Percentiles rank a stretch among this genome's conserved stretches.
Conservation (phyloP, 495 filamentous ascomycete species). For the Copromyces sp. region DNA sequence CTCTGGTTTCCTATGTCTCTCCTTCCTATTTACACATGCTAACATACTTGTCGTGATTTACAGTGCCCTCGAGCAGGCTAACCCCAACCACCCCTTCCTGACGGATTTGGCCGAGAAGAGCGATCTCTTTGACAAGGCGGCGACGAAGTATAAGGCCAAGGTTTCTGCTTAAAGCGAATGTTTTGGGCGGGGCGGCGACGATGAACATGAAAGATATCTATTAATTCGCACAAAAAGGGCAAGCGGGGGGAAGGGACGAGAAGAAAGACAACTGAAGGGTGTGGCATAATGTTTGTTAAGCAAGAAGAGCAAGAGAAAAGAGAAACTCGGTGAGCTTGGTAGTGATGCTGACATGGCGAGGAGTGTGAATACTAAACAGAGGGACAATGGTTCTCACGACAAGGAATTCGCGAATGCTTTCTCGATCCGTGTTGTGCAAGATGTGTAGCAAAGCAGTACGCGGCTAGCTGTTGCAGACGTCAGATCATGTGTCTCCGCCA, state of each 20-base stretch:
- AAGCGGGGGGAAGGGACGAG: background rate
- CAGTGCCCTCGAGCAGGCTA: conserved; percentile 47
- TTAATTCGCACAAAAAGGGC: background rate
- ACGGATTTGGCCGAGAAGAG: conserved; percentile 66
- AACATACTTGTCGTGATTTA: background rate
- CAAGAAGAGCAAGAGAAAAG: background rate
- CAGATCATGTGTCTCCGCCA: background rate
- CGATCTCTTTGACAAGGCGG: conserved; percentile 67
- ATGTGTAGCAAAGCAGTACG: background rate
- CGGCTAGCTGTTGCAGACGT: background rate
- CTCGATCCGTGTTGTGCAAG: background rate
- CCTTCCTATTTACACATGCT: background rate
- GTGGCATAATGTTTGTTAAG: background rate
- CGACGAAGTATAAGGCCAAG: conserved; percentile 66
- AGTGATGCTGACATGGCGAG: background rate
- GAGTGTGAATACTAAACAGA: background rate
- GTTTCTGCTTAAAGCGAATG: conserved; percentile 42
- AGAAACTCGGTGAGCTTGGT: background rate
- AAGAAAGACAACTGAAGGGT: background rate
- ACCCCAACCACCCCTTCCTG: conserved; percentile 56
- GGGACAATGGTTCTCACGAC: background rate
- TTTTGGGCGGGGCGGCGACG: background rate
- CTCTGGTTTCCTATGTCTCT: background rate
- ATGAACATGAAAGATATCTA: background rate
- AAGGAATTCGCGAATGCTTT: background rate